Evolutionary conservation across 2,329 filamentous ascomycete genomes (phyloP).

Genomic region (Beauveria australis): DNA sequence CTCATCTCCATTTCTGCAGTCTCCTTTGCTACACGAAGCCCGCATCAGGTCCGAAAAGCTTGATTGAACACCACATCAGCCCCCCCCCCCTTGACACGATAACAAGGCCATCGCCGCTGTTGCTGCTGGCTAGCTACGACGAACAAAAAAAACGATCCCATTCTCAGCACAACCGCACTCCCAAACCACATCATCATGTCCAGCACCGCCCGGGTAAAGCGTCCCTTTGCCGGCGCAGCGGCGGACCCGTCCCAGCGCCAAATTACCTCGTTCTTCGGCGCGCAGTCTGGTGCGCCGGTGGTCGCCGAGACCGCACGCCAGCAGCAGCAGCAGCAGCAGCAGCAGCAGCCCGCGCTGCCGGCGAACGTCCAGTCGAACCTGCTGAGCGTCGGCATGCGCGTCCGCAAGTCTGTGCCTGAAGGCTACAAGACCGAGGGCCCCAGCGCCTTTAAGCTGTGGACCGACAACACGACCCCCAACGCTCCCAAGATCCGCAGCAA

Average conservation of each 20-base stretch:
- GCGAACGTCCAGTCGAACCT: slow-evolving; percentile 68
- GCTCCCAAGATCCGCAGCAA: slow-evolving; percentile 12
- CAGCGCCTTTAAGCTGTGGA: slow-evolving; percentile 45
- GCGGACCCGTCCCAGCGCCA: slow-evolving; percentile 52
- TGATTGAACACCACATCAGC: background rate
- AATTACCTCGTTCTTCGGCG: slow-evolving; percentile 55
- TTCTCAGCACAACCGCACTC: background rate
- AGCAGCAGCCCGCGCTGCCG: slow-evolving; percentile 46
- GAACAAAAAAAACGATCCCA: background rate
- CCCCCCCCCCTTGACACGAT: background rate
- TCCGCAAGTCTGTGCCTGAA: slow-evolving; percentile 87
- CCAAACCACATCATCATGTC: slow-evolving; percentile 34
- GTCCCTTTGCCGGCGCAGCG: slow-evolving; percentile 51
- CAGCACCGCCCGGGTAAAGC: slow-evolving; percentile 44
- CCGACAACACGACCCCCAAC: slow-evolving; percentile 22
- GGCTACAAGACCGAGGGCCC: slow-evolving; percentile 71
- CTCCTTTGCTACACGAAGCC: background rate
- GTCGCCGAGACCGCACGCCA: slow-evolving; percentile 20
- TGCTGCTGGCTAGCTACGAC: slow-evolving; percentile 9
- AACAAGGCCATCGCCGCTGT: background rate
- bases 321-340: slow-evolving; percentile 27
- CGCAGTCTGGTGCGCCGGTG: slow-evolving; percentile 22
- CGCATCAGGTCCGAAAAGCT: background rate
- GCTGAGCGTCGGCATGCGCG: slow-evolving; percentile 87
- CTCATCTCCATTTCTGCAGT: background rate